A percentile compares a stretch with the other conserved stretches of the same genome.
These are phyloP conservation scores for Kazachstania psychrophila DNA, from an alignment of 805 yeast genomes.

Conservation along the genomic window DNA sequence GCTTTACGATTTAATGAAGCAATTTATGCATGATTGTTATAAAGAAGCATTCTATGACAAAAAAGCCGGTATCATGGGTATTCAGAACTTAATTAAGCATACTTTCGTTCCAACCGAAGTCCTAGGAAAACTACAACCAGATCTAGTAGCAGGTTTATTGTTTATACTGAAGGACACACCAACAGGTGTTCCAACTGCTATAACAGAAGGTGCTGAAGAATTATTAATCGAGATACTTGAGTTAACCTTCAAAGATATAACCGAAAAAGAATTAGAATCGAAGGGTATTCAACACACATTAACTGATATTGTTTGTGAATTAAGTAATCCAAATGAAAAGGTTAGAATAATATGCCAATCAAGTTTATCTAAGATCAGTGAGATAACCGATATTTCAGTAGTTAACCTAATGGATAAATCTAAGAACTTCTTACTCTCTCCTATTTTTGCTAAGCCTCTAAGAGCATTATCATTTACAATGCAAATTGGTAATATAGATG, in stretches of 20 bases:
- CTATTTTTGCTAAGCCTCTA: conserved; percentile 93
- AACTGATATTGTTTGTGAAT: conserved; percentile 85
- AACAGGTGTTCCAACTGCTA: conserved; percentile 73
- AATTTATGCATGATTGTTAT: conserved; percentile 84
- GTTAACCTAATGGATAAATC: conserved; percentile 75
- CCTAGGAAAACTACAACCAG: conserved; percentile 71
- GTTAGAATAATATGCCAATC: conserved; percentile 78
- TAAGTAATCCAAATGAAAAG: conserved; percentile 76
- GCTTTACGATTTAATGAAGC: conserved; percentile 65
- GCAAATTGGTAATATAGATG: conserved; percentile 98
- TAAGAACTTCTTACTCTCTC: conserved; percentile 72
- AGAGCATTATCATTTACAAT: conserved; percentile 96
- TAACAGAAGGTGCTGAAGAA: conserved; percentile 59
- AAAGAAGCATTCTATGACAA: conserved; percentile 81
- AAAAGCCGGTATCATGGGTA: conserved; percentile 81
- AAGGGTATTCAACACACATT: conserved; percentile 73
- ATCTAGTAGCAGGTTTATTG: conserved; percentile 74
- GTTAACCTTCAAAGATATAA: conserved; percentile 54
- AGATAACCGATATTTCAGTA: conserved; percentile 58
- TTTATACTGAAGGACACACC: conserved; percentile 89
- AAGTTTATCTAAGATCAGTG: conserved; percentile 58
- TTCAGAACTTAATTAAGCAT: conserved; percentile 62
- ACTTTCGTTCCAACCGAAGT: conserved; percentile 59
- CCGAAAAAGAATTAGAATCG: conserved; percentile 48
- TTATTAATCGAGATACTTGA: conserved; percentile 55